A percentile compares a stretch with the other conserved stretches of the same genome.
These are phyloP conservation scores for Pseudevernia furfuracea DNA, from an alignment of 495 filamentous ascomycete genomes.

Conservation along the genomic window DNA sequence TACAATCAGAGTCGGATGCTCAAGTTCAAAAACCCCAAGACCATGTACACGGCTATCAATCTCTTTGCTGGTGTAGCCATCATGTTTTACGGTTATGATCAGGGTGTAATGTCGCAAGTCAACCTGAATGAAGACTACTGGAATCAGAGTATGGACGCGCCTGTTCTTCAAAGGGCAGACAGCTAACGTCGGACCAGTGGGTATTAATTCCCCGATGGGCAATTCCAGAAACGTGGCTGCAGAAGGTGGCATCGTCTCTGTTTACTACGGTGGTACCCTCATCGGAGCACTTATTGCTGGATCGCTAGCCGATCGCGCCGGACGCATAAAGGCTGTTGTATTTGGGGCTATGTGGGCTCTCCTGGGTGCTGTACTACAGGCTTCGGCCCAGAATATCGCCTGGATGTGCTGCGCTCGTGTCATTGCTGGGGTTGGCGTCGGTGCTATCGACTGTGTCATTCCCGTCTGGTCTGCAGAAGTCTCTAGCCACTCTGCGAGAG, in stretches of 20 bases:
- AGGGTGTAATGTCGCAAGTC: conserved; percentile 36
- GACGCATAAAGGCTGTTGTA: conserved; percentile 49
- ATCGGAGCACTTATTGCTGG: conserved; percentile 47
- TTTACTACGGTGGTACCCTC: conserved; percentile 50
- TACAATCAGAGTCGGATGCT: conserved; percentile 26
- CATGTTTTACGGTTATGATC: conserved; percentile 37
- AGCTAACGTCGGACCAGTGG: conserved; percentile 4
- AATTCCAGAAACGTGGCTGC: conserved; percentile 24
- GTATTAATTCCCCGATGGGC: conserved; percentile 17
- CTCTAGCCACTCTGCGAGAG: conserved; percentile 57
- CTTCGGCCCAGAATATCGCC: conserved; percentile 42
- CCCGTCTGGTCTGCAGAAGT: conserved; percentile 50
- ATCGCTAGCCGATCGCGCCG: conserved; percentile 46
- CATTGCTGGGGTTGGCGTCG: conserved; percentile 50
- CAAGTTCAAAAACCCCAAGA: conserved; percentile 28
- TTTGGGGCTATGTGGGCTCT: conserved; percentile 46
- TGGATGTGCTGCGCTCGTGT: conserved; percentile 51
- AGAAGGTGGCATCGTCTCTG: conserved; percentile 44
- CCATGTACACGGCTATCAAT: conserved; percentile 30
- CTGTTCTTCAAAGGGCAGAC: neutral
- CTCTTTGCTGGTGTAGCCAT: conserved; percentile 31
- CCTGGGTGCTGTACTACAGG: conserved; percentile 46
- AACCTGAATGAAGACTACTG: conserved; percentile 35
- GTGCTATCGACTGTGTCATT: conserved; percentile 44
- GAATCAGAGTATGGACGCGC: conserved; percentile 16